Evolutionary conservation across 495 filamentous ascomycete species (phyloP).

Genomic region (Penicillium coffeae): DNA sequence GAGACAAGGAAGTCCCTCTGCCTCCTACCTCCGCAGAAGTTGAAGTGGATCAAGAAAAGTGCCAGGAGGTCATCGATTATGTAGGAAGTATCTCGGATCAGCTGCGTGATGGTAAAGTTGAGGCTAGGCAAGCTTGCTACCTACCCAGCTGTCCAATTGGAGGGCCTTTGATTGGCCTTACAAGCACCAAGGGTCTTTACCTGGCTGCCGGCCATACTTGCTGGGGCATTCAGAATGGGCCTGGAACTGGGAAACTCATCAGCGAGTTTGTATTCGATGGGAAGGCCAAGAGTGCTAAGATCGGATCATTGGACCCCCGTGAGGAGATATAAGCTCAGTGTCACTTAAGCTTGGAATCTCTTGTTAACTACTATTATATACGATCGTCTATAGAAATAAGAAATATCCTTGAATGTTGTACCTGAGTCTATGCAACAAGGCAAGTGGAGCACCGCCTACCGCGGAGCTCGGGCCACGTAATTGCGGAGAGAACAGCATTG

Average conservation of each 20-base stretch:
- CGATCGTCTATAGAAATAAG: neutral
- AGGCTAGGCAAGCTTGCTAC: conserved; percentile 88
- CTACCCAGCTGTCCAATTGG: conserved; percentile 70
- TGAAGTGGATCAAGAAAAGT: conserved; percentile 67
- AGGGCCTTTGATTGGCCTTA: conserved; percentile 75
- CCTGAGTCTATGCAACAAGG: too few relatives aligned
- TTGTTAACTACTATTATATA: conserved; percentile 1
- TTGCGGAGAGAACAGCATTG: conserved; percentile 33
- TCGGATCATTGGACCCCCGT: conserved; percentile 66
- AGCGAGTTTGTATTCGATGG: conserved; percentile 84
- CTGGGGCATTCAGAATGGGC: conserved; percentile 97
- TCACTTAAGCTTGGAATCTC: neutral
- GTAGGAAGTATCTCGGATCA: conserved; percentile 72
- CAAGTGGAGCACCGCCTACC: neutral
- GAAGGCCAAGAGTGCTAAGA: conserved; percentile 67
- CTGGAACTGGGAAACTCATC: conserved; percentile 85
- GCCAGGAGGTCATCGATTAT: conserved; percentile 85
- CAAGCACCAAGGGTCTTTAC: conserved; percentile 70
- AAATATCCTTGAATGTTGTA: neutral
- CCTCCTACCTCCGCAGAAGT: conserved; percentile 76
- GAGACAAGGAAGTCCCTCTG: conserved; percentile 70
- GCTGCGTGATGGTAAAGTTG: conserved; percentile 71
- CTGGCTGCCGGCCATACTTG: conserved; percentile 92
- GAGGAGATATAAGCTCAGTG: conserved; percentile 39
- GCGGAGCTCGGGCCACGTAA: conserved; percentile 40